Conservation (phyloP, 148 eudicot genomes). For the Chenopodium formosanum region DNA sequence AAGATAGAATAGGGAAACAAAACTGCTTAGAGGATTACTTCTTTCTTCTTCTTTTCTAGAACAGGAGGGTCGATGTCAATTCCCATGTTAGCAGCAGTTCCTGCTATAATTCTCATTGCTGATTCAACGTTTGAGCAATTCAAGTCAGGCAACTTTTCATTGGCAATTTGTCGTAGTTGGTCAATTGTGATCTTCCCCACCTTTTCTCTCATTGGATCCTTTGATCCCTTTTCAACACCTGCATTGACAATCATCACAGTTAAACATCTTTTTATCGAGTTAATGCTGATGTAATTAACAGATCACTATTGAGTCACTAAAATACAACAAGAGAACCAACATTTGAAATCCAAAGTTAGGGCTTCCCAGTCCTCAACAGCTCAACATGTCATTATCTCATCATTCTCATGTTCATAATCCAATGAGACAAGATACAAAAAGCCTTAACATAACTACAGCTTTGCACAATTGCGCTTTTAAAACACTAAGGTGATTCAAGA, state of each 20-base stretch:
- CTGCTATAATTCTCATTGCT: constrained; percentile 96
- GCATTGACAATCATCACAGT: constrained; percentile 3
- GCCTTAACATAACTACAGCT: not conserved
- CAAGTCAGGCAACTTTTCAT: constrained; percentile 87
- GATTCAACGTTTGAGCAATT: constrained; percentile 82
- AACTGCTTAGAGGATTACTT: constrained; percentile 28
- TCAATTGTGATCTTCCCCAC: constrained; percentile 86
- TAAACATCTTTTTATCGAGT: not conserved
- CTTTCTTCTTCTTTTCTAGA: constrained; percentile 64
- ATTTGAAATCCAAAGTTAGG: not conserved
- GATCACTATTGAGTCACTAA: not conserved
- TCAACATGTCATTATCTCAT: not conserved
- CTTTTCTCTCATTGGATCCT: constrained; percentile 72
- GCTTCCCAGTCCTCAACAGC: not conserved
- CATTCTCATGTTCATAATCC: not conserved
- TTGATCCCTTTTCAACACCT: constrained; percentile 96
- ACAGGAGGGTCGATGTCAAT: constrained; percentile 87
- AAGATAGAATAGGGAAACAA: not conserved
- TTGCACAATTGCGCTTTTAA: not conserved
- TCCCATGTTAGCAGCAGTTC: constrained; percentile 98
- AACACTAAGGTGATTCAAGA: not conserved
- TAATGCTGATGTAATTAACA: not conserved
- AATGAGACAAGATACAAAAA: not conserved
- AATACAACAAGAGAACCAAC: not conserved
- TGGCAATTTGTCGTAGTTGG: constrained; percentile 72